Conservation (phyloP, 768 basidiomycete genomes). For the Russula earlei region DNA sequence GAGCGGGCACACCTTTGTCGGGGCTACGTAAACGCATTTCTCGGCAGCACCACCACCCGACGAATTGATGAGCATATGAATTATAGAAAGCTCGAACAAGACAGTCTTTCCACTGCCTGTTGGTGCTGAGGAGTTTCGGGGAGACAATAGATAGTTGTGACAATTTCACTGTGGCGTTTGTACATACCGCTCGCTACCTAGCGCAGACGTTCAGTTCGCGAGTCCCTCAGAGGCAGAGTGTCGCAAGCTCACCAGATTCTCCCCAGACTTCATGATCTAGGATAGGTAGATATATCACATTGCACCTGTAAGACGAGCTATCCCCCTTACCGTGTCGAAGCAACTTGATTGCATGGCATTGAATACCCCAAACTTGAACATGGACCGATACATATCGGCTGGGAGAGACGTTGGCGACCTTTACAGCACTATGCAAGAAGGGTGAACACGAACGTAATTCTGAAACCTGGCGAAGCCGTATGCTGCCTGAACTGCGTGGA, state of each 20-base stretch:
- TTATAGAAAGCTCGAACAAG: slow-evolving; percentile 84
- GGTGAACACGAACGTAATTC: slow-evolving; percentile 49
- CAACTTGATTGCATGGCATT: slow-evolving; percentile 86
- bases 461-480: slow-evolving; percentile 58
- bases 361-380: slow-evolving; percentile 87
- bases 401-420: background rate
- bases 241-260: slow-evolving; percentile 49
- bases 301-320: background rate
- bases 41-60: slow-evolving; percentile 27
- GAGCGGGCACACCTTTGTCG: slow-evolving; percentile 58
- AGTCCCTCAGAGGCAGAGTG: background rate
- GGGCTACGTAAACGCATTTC: slow-evolving; percentile 88
- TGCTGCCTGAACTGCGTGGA: slow-evolving; percentile 30
- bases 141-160: slow-evolving; percentile 3
- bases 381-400: slow-evolving; percentile 74
- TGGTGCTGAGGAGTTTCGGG: slow-evolving; percentile 50
- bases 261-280: slow-evolving; percentile 48
- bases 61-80: slow-evolving; percentile 53
- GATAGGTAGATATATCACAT: background rate
- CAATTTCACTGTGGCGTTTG: background rate
- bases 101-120: slow-evolving; percentile 97
- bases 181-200: slow-evolving; percentile 65
- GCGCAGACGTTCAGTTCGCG: background rate
- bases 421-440: too few species aligned
- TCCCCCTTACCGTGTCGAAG: slow-evolving; percentile 54